Percentiles rank a stretch among this genome's conserved stretches.
Conservation (phyloP, 371 early-diverging fungal genomes). For the Haplosporangium sp. region DNA sequence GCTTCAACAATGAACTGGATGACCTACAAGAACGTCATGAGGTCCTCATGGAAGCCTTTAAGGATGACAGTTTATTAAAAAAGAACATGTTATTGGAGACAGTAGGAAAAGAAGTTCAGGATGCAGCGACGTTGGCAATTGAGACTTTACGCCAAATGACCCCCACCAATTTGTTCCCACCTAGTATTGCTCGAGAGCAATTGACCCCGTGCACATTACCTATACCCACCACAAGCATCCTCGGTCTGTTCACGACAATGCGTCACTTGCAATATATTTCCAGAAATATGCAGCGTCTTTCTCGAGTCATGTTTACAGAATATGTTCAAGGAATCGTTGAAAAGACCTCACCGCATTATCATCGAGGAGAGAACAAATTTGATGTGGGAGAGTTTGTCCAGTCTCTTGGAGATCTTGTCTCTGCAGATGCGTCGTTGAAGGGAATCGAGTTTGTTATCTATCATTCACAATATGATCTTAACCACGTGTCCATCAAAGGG, state of each 20-base stretch:
- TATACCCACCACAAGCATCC: conserved; percentile 49
- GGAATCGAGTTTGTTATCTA: conserved; percentile 73
- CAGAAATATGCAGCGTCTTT: conserved; percentile 54
- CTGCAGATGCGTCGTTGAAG: conserved; percentile 68
- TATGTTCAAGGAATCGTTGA: conserved; percentile 54
- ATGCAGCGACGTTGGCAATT: conserved; percentile 63
- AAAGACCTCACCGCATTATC: conserved; percentile 54
- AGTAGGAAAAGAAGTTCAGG: conserved; percentile 61
- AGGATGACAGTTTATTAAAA: conserved; percentile 28
- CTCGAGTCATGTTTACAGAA: conserved; percentile 54
- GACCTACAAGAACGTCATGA: conserved; percentile 38
- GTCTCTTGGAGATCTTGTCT: conserved; percentile 71
- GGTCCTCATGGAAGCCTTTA: conserved; percentile 26
- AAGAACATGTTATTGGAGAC: conserved; percentile 45
- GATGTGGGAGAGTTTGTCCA: conserved; percentile 74
- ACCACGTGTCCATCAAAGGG: conserved; percentile 67
- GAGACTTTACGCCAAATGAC: conserved; percentile 66
- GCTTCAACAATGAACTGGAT: conserved; percentile 15
- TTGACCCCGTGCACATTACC: conserved; percentile 54
- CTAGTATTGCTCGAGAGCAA: conserved; percentile 44
- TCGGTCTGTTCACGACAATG: conserved; percentile 52
- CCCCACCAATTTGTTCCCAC: conserved; percentile 46
- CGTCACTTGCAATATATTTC: conserved; percentile 52
- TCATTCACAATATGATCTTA: conserved; percentile 65
- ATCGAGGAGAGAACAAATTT: conserved; percentile 59